A percentile compares a stretch with the other conserved stretches of the same genome.
These are phyloP conservation scores for Triticum monococcum DNA, from an alignment of 176 grass and related monocot genomes.

Conservation along the genomic window DNA sequence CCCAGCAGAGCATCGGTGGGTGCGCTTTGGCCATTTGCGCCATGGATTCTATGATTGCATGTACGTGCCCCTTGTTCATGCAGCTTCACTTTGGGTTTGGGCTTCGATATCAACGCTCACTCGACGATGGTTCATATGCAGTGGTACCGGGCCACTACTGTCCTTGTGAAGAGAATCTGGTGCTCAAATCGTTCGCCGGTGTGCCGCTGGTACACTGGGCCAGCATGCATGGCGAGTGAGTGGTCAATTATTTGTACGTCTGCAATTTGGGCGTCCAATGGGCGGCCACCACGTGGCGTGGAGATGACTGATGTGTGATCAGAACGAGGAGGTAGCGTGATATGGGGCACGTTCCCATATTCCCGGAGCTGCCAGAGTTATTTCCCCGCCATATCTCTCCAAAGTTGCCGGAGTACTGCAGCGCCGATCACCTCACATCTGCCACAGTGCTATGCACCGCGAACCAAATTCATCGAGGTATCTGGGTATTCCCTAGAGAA, in stretches of 20 bases:
- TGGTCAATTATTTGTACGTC: conserved; percentile 31
- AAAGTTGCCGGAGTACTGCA: background rate
- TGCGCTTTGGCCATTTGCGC: conserved; percentile 5
- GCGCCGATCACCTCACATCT: background rate
- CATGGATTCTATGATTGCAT: conserved; percentile 26
- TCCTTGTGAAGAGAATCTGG: conserved; percentile 26
- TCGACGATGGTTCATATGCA: too few relatives aligned
- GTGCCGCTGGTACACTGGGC: conserved; percentile 12
- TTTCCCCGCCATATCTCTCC: background rate
- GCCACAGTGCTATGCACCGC: background rate
- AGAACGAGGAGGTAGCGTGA: background rate
- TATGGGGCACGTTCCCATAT: conserved; percentile 13
- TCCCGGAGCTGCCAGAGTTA: conserved; percentile 24
- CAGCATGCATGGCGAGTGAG: background rate
- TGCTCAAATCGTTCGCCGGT: background rate
- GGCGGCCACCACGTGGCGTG: background rate
- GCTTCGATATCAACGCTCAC: background rate
- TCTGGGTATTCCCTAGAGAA: background rate
- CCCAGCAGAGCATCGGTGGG: background rate
- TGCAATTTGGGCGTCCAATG: conserved; percentile 18
- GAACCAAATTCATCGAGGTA: background rate
- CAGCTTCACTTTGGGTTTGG: background rate
- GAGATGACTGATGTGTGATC: background rate
- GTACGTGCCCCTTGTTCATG: background rate
- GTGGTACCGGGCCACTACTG: too few relatives aligned